phyloP scores from a whole-genome alignment of 129 eudicot species.

The Lactuca saligna region DNA sequence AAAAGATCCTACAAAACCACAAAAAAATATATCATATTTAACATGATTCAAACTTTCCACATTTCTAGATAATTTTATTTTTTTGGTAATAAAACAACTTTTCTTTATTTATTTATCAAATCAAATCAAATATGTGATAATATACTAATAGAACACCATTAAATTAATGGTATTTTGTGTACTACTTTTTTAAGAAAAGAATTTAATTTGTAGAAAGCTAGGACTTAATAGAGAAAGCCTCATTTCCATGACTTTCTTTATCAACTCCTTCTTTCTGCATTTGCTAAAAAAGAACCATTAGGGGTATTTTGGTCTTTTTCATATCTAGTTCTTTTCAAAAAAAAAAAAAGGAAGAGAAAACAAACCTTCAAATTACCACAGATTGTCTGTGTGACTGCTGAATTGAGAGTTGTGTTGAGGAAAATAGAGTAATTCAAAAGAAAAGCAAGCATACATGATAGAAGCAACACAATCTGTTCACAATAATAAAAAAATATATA shows the following conservation, averaged over 20 bases:
- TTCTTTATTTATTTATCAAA: no score
- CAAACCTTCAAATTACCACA: constrained; percentile 96
- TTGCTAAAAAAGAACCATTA: neutral
- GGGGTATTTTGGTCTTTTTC: neutral
- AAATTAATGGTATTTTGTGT: no score
- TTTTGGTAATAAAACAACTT: no score
- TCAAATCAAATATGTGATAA: no score
- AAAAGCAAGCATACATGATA: constrained; percentile 89
- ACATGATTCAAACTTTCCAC: neutral
- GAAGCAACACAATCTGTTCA: constrained; percentile 67
- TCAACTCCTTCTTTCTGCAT: no score
- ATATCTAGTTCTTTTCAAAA: neutral
- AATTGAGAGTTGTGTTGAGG: constrained; percentile 93
- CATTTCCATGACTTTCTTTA: no score
- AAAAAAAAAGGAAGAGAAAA: constrained; percentile 9
- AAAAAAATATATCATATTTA: neutral
- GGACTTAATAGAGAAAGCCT: no score
- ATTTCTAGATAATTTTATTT: no score
- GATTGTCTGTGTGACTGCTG: constrained; percentile 97
- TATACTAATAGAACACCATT: no score
- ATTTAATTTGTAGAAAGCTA: no score
- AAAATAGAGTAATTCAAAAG: constrained; percentile 80
- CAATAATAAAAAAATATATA: neutral
- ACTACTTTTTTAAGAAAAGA: no score
- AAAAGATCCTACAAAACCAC: constrained; percentile 59